Evolutionary conservation across 148 eudicot genomes (phyloP).

Genomic region (Mesembryanthemum crystallinum): DNA sequence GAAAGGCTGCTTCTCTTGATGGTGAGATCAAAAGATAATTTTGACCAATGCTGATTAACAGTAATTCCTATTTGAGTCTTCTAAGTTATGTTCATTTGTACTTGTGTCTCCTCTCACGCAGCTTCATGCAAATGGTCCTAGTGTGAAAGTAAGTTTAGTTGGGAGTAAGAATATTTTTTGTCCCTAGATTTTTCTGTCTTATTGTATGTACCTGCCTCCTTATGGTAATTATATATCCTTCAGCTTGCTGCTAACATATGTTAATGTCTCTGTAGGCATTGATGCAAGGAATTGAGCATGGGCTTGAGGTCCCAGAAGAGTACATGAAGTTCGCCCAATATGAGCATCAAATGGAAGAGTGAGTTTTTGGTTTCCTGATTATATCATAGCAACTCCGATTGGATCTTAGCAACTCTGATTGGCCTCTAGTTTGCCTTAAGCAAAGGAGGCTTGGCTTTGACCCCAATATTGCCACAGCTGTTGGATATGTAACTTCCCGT

Average conservation of each 20-base stretch:
- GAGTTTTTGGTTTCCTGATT: constrained; percentile 11
- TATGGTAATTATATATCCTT: too few relatives aligned
- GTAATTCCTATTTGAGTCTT: background rate
- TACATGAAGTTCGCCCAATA: constrained; percentile 96
- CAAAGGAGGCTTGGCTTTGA: too few relatives aligned
- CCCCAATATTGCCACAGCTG: too few relatives aligned
- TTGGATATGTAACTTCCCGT: too few relatives aligned
- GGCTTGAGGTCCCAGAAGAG: constrained; percentile 83
- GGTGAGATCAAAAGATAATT: constrained; percentile 35
- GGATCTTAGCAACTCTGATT: background rate
- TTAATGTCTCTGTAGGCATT: constrained; percentile 52
- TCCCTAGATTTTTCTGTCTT: background rate
- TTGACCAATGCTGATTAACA: background rate
- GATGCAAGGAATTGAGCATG: constrained; percentile 91
- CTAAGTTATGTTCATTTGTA: background rate
- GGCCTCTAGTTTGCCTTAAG: background rate
- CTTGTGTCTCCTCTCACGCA: constrained; percentile 18
- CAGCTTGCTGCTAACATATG: constrained; percentile 8
- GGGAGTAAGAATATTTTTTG: too few relatives aligned
- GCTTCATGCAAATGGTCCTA: constrained; percentile 53
- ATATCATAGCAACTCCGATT: too few relatives aligned
- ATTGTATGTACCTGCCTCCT: too few relatives aligned
- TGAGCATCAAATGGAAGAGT: constrained; percentile 97
- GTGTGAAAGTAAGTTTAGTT: constrained; percentile 56
- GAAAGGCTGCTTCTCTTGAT: constrained; percentile 76